phyloP scores from a whole-genome alignment of 805 yeast genomes.

The Pichia occidentalis region DNA sequence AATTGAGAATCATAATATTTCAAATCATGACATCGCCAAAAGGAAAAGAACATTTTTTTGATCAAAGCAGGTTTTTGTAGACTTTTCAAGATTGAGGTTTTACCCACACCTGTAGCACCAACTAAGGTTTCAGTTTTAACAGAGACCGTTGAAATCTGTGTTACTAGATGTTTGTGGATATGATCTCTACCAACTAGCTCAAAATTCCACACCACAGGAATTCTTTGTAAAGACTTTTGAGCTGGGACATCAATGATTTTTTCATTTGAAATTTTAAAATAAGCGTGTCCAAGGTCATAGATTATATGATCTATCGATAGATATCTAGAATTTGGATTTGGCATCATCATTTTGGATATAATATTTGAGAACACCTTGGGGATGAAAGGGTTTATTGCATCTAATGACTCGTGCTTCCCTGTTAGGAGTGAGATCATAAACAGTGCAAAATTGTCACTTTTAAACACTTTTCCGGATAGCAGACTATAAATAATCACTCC shows the following conservation, averaged over 20 bases:
- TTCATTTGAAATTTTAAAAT: slow-evolving; percentile 20
- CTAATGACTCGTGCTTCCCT: slow-evolving; percentile 38
- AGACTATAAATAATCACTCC: slow-evolving; percentile 46
- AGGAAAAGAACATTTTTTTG: slow-evolving; percentile 27
- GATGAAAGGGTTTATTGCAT: slow-evolving; percentile 27
- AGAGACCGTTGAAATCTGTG: slow-evolving; percentile 17
- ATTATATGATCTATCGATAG: slow-evolving; percentile 30
- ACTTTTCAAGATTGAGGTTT: slow-evolving; percentile 36
- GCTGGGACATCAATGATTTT: not conserved
- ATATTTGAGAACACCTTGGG: slow-evolving; percentile 31
- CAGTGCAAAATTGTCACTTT: slow-evolving; percentile 33
- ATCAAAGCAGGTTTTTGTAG: slow-evolving; percentile 31
- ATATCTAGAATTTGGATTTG: slow-evolving; percentile 36
- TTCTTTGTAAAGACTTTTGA: not conserved
- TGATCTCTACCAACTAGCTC: slow-evolving; percentile 26
- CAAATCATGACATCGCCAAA: slow-evolving; percentile 27
- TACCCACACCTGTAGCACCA: slow-evolving; percentile 43
- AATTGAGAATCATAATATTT: slow-evolving; percentile 20
- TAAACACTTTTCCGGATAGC: slow-evolving; percentile 39
- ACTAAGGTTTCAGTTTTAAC: slow-evolving; percentile 29
- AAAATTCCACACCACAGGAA: slow-evolving; percentile 18
- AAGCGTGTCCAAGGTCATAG: slow-evolving; percentile 30
- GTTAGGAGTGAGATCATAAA: slow-evolving; percentile 35
- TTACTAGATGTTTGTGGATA: slow-evolving; percentile 21
- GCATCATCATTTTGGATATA: slow-evolving; percentile 38